Conservation (phyloP, 2,329 filamentous ascomycete genomes). For the Fonsecaea nubica region DNA sequence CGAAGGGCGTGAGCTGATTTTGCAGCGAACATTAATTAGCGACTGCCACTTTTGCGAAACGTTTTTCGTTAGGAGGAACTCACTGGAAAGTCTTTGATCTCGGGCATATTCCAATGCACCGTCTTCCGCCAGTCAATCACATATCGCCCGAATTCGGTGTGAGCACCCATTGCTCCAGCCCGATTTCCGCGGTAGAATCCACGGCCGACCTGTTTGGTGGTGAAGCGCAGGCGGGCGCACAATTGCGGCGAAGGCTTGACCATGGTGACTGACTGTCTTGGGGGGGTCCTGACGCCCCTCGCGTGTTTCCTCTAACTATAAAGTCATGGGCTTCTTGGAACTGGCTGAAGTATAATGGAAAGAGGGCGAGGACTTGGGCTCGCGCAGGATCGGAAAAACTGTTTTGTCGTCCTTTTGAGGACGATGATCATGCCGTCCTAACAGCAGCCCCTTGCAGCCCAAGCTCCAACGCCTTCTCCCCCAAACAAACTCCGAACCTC, state of each 20-base stretch:
- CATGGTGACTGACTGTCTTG: slow-evolving; percentile 20
- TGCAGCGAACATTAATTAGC: slow-evolving; percentile 27
- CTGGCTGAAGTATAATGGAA: neutral
- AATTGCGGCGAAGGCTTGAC: slow-evolving; percentile 39
- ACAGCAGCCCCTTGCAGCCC: neutral
- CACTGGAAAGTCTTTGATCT: slow-evolving; percentile 75
- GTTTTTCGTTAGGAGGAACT: slow-evolving; percentile 17
- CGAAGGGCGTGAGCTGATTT: slow-evolving; percentile 53
- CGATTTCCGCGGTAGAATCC: slow-evolving; percentile 98
- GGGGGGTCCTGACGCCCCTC: neutral
- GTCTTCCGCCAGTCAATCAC: slow-evolving; percentile 85
- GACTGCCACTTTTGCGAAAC: neutral
- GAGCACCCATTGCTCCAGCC: slow-evolving; percentile 82
- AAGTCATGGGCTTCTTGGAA: neutral
- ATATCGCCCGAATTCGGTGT: slow-evolving; percentile 85
- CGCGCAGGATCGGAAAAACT: neutral
- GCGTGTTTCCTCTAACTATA: neutral
- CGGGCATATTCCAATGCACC: slow-evolving; percentile 84
- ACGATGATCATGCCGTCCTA: neutral
- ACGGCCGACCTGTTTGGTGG: slow-evolving; percentile 89
- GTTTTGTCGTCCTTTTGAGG: neutral
- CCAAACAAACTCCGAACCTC: neutral
- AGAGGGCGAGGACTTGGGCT: neutral
- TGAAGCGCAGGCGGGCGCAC: slow-evolving; percentile 59
- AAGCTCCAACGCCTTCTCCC: neutral